Evolutionary conservation across 1,139 yeast species (phyloP).

Genomic region (Debaryomyces robertsiae): DNA sequence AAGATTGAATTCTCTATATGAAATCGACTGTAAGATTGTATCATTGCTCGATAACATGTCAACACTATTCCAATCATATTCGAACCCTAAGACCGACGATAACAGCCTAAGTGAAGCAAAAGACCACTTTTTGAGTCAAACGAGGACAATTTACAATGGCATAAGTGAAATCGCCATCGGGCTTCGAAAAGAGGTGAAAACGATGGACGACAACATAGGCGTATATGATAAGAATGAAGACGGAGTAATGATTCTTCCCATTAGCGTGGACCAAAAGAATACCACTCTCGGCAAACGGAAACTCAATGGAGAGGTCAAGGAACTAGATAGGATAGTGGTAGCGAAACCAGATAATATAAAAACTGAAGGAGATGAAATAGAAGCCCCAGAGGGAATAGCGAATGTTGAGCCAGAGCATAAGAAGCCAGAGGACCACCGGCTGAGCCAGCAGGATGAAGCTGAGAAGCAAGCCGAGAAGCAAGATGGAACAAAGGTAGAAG

Average conservation of each 20-base stretch:
- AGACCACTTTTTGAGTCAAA: slow-evolving; percentile 30
- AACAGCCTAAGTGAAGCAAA: slow-evolving; percentile 21
- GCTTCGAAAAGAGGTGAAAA: slow-evolving; percentile 57
- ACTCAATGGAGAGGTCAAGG: slow-evolving; percentile 38
- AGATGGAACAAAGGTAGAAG: not conserved
- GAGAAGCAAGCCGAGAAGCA: slow-evolving; percentile 11
- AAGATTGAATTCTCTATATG: slow-evolving; percentile 46
- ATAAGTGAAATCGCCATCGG: slow-evolving; percentile 48
- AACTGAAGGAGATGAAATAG: too few species aligned
- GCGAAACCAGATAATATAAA: slow-evolving; percentile 1
- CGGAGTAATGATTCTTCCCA: slow-evolving; percentile 57
- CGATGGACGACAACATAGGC: slow-evolving; percentile 60
- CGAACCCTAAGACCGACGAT: slow-evolving; percentile 21
- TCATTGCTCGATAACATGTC: slow-evolving; percentile 44
- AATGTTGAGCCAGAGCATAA: too few species aligned
- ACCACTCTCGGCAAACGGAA: slow-evolving; percentile 57
- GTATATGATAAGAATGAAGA: slow-evolving; percentile 47
- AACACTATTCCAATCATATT: slow-evolving; percentile 43
- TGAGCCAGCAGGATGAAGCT: too few species aligned
- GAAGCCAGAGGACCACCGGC: too few species aligned
- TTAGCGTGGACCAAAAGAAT: slow-evolving; percentile 63
- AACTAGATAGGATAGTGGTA: slow-evolving; percentile 26
- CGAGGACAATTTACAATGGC: slow-evolving; percentile 36
- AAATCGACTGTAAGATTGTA: slow-evolving; percentile 48
- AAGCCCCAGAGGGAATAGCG: too few species aligned